These are phyloP conservation scores for Trametes cingulata DNA, from an alignment of 768 basidiomycete genomes.

Conservation along the genomic window DNA sequence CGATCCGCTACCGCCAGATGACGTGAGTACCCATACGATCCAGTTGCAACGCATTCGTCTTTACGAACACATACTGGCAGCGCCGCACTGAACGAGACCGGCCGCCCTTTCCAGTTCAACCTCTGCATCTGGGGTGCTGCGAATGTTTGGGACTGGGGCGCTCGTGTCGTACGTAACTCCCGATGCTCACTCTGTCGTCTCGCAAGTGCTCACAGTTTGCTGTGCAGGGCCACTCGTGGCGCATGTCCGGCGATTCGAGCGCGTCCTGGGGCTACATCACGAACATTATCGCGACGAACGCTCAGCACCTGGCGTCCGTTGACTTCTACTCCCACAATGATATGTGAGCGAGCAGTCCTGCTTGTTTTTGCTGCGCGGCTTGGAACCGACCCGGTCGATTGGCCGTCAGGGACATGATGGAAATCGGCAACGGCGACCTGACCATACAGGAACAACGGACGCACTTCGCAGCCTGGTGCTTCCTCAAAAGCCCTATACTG, in stretches of 20 bases:
- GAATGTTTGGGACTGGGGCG: slow-evolving; percentile 61
- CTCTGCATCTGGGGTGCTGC: slow-evolving; percentile 59
- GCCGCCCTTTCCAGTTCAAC: slow-evolving; percentile 48
- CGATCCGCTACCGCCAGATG: slow-evolving; percentile 57
- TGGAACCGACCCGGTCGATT: neutral
- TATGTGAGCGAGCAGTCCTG: slow-evolving; percentile 35
- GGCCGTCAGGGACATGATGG: slow-evolving; percentile 47
- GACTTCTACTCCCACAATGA: slow-evolving; percentile 55
- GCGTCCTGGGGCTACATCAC: slow-evolving; percentile 53
- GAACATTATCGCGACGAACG: slow-evolving; percentile 46
- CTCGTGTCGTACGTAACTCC: slow-evolving; percentile 42
- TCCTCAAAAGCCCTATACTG: slow-evolving; percentile 59
- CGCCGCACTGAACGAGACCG: slow-evolving; percentile 45
- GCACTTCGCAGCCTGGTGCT: slow-evolving; percentile 61
- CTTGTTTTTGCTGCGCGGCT: no score
- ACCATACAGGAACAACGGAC: slow-evolving; percentile 53
- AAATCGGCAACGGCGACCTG: slow-evolving; percentile 50
- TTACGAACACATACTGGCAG: slow-evolving; percentile 28
- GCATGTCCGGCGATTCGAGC: slow-evolving; percentile 51
- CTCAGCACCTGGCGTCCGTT: slow-evolving; percentile 40
- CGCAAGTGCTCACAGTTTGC: neutral
- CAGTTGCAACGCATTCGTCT: neutral
- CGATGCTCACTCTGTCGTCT: neutral
- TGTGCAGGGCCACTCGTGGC: slow-evolving; percentile 52
- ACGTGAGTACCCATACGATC: slow-evolving; percentile 36